These are phyloP conservation scores for Ajuga reptans DNA, from an alignment of 305 asterid genomes.

Conservation along the genomic window DNA sequence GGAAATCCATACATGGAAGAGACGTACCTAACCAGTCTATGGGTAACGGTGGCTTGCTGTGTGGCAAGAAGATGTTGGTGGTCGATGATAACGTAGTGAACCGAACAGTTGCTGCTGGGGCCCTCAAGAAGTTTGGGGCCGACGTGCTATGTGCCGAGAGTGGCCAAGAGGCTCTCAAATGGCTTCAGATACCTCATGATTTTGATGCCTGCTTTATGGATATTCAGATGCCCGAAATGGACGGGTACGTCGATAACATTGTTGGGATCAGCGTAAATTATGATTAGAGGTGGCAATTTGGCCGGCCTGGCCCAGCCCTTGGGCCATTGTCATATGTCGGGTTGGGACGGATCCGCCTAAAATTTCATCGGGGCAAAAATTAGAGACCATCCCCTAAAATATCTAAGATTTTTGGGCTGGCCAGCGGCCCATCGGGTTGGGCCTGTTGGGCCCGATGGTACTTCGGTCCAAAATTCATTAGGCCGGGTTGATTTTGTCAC, in stretches of 20 bases:
- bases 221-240: constrained; percentile 99
- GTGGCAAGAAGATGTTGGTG: constrained; percentile 76
- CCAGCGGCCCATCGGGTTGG: too few relatives aligned
- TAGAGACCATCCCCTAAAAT: too few relatives aligned
- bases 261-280: too few relatives aligned
- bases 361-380: too few relatives aligned
- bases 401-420: too few relatives aligned
- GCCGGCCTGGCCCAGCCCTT: too few relatives aligned
- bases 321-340: too few relatives aligned
- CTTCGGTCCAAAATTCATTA: too few relatives aligned
- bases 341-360: too few relatives aligned
- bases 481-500: too few relatives aligned
- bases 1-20: constrained; percentile 37
- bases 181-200: constrained; percentile 67
- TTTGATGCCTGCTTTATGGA: constrained; percentile 96
- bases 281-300: too few relatives aligned
- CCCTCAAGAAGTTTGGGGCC: constrained; percentile 79
- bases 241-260: constrained; percentile 48
- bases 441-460: too few relatives aligned
- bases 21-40: constrained; percentile 28
- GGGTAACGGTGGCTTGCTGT: constrained; percentile 47
- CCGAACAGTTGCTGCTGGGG: constrained; percentile 90
- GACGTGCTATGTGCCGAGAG: constrained; percentile 69
- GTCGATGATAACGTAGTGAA: constrained; percentile 85
- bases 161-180: constrained; percentile 72